Evolutionary conservation across 441 rosid species (phyloP), one percentile per base, ranked within the genome.

Genomic region (Hura crepitans): DNA sequence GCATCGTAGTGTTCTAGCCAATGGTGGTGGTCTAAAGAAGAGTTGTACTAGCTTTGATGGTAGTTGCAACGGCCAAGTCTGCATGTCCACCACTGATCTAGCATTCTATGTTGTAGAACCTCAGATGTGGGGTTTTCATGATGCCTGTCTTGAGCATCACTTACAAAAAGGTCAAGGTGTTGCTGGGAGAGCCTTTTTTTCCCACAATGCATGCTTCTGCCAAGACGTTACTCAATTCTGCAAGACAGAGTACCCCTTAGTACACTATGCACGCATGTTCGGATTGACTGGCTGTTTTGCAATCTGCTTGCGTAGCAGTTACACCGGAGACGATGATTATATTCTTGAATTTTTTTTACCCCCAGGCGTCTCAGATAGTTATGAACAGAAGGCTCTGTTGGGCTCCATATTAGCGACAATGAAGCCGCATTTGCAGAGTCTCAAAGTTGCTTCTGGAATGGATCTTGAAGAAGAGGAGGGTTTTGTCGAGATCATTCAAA

Each of bases 141-240:
- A 88, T 47, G 98, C 97, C 45, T 91, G 97, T 66, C 87, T 85
- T 42, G 97, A 94, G 79, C 98, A 94, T 79, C 97, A 94, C 81
- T 79, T 93, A 45, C 96, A 91, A 72, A 89, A 82, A 69, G 98
- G 93, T 76, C 95, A 93, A 77, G 97, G 98, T 22, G 97, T 91
- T 60, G 88, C 91, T 55, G 98, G 98, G 60, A 84, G 84, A 69
- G 92, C 98, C 2, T 89, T 91, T 81, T 81, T 82, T 65, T 88
- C 97, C 65, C 93, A 78, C 62, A 84, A 80, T 66, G 73, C 89
- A 30, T 91, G 91, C 80, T 93, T 91, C 83, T 89, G 85, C 68
- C 72, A 73, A 69, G 93, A 93, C 23, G 79, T 93, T 22, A 87
- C 89, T 35, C 82, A 76, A 30, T 88, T 89, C 77, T 88, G 92